A percentile compares a stretch with the other conserved stretches of the same genome.
Evolutionary conservation across 1,139 yeast species (phyloP).

Genomic region (Pichia sp.): DNA sequence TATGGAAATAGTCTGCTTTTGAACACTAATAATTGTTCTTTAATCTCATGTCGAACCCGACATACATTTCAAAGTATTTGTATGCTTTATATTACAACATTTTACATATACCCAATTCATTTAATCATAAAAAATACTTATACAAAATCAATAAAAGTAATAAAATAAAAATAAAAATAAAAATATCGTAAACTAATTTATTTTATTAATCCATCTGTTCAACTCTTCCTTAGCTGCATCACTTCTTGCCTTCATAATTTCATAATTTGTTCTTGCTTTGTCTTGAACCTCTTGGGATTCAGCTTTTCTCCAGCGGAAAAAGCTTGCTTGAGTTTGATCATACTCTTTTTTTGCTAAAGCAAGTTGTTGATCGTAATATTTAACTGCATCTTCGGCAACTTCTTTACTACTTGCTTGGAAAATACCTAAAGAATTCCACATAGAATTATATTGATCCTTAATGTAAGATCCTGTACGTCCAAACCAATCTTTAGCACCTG

Average conservation of each 20-base stretch:
- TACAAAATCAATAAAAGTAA: neutral
- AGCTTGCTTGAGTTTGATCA: constrained; percentile 14
- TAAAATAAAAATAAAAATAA: neutral
- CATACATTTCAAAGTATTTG: too few species aligned
- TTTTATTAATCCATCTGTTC: constrained; percentile 11
- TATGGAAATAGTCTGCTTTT: neutral
- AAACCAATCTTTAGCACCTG: constrained; percentile 3
- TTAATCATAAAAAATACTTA: neutral
- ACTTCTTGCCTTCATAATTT: constrained; percentile 6
- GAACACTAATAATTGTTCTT: too few species aligned
- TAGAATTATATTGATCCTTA: constrained; percentile 33
- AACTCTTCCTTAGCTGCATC: constrained; percentile 14
- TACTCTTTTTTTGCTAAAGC: constrained; percentile 13
- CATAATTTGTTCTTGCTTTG: constrained; percentile 12
- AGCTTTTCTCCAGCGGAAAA: constrained; percentile 15
- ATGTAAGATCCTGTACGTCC: constrained; percentile 24
- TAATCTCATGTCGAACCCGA: too few species aligned
- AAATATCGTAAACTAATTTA: neutral
- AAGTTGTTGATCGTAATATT: constrained; percentile 13
- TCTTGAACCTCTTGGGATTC: constrained; percentile 14
- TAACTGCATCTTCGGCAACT: constrained; percentile 26
- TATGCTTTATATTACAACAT: neutral
- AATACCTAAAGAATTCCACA: constrained; percentile 23
- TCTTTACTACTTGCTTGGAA: constrained; percentile 24
- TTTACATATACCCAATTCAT: neutral